Evolutionary conservation across 2,329 filamentous ascomycete species (phyloP).

Genomic region (Immersiporthe knoxdaviesiana): DNA sequence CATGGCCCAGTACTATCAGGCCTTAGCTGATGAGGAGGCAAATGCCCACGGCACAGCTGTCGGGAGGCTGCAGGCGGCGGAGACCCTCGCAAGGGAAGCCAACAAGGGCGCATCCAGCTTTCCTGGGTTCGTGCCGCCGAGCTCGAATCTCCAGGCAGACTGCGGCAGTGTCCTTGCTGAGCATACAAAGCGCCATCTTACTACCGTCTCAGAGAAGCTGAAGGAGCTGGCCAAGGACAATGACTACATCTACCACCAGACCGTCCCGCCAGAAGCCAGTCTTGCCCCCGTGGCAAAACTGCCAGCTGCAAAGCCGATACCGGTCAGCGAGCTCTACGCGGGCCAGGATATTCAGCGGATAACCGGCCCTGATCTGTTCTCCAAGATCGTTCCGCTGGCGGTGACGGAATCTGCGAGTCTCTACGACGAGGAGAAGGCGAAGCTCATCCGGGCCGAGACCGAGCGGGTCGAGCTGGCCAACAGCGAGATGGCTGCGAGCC

Average conservation of each 20-base stretch:
- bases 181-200: slow-evolving; percentile 79
- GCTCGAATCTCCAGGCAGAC: slow-evolving; percentile 82
- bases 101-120: slow-evolving; percentile 77
- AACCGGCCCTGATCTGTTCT: slow-evolving; percentile 94
- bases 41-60: slow-evolving; percentile 86
- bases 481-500: slow-evolving; percentile 90
- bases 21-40: slow-evolving; percentile 85
- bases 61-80: slow-evolving; percentile 79
- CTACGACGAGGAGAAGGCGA: slow-evolving; percentile 98
- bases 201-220: slow-evolving; percentile 80
- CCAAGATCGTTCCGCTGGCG: slow-evolving; percentile 93
- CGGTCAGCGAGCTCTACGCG: slow-evolving; percentile 93
- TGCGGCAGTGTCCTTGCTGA: slow-evolving; percentile 75
- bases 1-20: slow-evolving; percentile 91
- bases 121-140: slow-evolving; percentile 76
- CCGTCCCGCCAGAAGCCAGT: slow-evolving; percentile 82
- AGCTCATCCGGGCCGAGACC: slow-evolving; percentile 88
- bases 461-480: slow-evolving; percentile 93
- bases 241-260: slow-evolving; percentile 97
- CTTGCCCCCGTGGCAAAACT: slow-evolving; percentile 84
- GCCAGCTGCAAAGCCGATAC: slow-evolving; percentile 94
- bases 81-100: slow-evolving; percentile 77
- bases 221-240: slow-evolving; percentile 84
- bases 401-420: slow-evolving; percentile 96
- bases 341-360: slow-evolving; percentile 97